Base-by-base conservation (phyloP, 1,139 yeast species). In the Magnusiomyces fungicola region DNA sequence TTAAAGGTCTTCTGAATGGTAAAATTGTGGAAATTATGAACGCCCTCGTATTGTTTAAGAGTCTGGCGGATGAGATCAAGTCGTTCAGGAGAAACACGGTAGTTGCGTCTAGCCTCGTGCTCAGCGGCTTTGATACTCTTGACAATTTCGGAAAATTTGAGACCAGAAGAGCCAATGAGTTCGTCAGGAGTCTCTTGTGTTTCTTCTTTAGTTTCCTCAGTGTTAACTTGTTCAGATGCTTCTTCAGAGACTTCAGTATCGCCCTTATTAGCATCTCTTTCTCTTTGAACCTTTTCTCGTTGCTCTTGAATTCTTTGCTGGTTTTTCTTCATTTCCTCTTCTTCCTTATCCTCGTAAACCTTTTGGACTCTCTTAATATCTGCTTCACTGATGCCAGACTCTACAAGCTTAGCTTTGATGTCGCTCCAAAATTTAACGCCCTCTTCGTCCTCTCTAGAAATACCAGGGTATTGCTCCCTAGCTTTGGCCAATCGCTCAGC, bases 1-100 rank as follows among this genome's bases (percentile, higher is more conserved):
- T 80, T 83, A 69, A 76, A 88, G n/a, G 75, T 69, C 66, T 92
- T 92, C 23, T 97, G 97, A 50, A 88, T 69, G 0, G 98, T 94
- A 69, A 86, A 92, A 66, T 92, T 92, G 67, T 92, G 97, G 75
- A 90, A 92, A 65, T 92, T 92, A 67, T 92, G 96, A 36, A 89
- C 81, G 14, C 97, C 97, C 56, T 82, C 77, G 62, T 85, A 92
- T 51, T 76, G 74, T 49, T 78, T 70, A 77, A 92, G 78, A 3
- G 90, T 84, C 16, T 75, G 71, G 55, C 94, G 75, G 61, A 90
- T 76, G 40, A 73, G 64, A 5, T 74, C 74, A 33, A 92, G 72
- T 53, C 90, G 78, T 46, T 76, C 81, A 0, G 68, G 46, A 2
- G 84, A 74, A 29, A 87, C 76, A 50, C 95, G 75, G 64, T 78